Evolutionary conservation across 768 basidiomycete species (phyloP).

Genomic region (Leccinum uliginosum): DNA sequence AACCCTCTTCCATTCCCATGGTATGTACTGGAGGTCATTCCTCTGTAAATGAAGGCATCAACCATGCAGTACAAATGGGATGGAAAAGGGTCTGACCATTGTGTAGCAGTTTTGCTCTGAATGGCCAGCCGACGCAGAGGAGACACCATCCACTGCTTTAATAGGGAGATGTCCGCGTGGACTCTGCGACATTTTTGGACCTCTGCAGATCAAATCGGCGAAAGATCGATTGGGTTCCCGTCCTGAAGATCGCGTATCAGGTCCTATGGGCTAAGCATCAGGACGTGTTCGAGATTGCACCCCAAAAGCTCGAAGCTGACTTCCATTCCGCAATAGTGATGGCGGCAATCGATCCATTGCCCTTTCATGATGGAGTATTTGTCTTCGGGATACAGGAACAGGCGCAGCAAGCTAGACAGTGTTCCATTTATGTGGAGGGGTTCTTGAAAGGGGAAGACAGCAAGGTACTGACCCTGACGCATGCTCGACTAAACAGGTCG

Average conservation of each 20-base stretch:
- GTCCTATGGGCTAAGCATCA: not conserved
- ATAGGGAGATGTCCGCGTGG: not conserved
- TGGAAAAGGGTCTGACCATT: conserved; percentile 26
- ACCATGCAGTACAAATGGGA: conserved; percentile 27
- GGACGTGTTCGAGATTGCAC: not conserved
- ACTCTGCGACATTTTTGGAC: not conserved
- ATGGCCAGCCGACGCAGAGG: conserved; percentile 1
- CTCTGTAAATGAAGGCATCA: conserved; percentile 29
- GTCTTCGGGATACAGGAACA: conserved; percentile 2
- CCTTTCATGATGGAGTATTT: conserved; percentile 1
- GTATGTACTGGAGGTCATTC: conserved; percentile 34
- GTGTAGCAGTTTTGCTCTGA: conserved; percentile 19
- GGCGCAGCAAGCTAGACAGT: not conserved
- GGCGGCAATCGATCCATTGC: not conserved
- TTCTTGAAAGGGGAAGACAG: not conserved
- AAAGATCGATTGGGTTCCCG: not conserved
- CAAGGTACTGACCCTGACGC: conserved; percentile 3
- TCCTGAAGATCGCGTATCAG: not conserved
- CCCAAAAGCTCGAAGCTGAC: not conserved
- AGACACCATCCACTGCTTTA: conserved; percentile 1
- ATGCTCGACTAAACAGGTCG: conserved; percentile 5
- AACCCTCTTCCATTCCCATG: conserved; percentile 47
- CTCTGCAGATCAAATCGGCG: conserved; percentile 4
- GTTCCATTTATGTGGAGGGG: conserved; percentile 1
- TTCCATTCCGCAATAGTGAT: conserved; percentile 5